These are phyloP conservation scores for Fagopyrum tataricum DNA, from an alignment of 148 eudicot species.

Conservation along the genomic window DNA sequence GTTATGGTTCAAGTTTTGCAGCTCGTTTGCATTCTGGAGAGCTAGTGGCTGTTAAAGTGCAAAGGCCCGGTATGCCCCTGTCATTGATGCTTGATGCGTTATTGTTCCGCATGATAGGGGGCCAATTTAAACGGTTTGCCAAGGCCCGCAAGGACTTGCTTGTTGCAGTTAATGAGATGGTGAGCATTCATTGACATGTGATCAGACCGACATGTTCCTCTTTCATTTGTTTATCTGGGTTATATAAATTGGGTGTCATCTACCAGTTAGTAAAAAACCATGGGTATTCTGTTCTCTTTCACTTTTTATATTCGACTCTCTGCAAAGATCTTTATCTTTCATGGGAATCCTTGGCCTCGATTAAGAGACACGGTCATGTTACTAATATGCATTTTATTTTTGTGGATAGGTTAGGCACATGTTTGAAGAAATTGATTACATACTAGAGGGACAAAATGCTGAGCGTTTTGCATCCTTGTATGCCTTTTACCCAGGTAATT, in stretches of 20 bases:
- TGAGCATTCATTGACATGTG: slow-evolving; percentile 28
- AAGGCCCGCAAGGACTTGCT: slow-evolving; percentile 96
- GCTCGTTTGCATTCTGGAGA: slow-evolving; percentile 99
- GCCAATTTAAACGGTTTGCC: slow-evolving; percentile 90
- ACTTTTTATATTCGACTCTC: not conserved
- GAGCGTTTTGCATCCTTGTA: slow-evolving; percentile 90
- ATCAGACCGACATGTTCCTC: not conserved
- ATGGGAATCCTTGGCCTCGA: not conserved
- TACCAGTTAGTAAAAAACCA: not conserved
- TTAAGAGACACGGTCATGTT: not conserved
- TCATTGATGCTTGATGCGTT: slow-evolving; percentile 89
- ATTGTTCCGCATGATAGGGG: slow-evolving; percentile 93
- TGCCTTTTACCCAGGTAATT: slow-evolving; percentile 51
- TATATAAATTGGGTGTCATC: not conserved
- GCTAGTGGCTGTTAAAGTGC: slow-evolving; percentile 98
- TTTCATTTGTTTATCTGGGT: not conserved
- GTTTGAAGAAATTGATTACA: slow-evolving; percentile 98
- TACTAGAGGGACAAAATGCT: slow-evolving; percentile 90
- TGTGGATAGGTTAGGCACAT: slow-evolving; percentile 90
- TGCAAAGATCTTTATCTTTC: not conserved
- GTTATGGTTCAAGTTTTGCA: slow-evolving; percentile 76
- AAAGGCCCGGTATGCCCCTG: slow-evolving; percentile 94
- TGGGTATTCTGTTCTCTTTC: not conserved
- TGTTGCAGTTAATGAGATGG: slow-evolving; percentile 98
- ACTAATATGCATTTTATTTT: slow-evolving; percentile 8